A percentile compares a stretch with the other conserved stretches of the same genome.
phyloP scores from a whole-genome alignment of 2,329 filamentous ascomycete species.

The Colletotrichum agaves region DNA sequence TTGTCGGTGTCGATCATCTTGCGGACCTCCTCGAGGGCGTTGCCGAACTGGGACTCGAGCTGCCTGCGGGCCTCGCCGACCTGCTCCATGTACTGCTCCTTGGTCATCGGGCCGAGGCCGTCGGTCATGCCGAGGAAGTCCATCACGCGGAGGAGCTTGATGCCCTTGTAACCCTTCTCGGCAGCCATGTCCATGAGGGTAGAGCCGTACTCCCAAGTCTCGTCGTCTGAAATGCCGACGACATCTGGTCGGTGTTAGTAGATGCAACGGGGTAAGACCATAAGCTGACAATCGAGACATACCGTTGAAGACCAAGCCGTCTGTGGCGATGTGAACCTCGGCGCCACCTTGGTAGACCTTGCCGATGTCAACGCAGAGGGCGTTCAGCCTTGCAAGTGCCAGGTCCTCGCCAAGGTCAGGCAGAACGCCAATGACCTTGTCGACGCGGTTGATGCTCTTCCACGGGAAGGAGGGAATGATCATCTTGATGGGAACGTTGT shows the following conservation, averaged over 20 bases:
- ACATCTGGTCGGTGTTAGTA: conserved; percentile 48
- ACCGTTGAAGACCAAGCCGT: conserved; percentile 51
- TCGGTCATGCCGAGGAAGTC: conserved; percentile 45
- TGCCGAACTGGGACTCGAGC: conserved; percentile 33
- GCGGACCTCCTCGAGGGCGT: conserved; percentile 31
- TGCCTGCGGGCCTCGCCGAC: conserved; percentile 28
- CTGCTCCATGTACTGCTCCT: conserved; percentile 30
- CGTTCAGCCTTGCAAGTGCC: conserved; percentile 52
- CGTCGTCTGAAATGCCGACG: conserved; percentile 52
- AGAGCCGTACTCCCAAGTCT: conserved; percentile 53
- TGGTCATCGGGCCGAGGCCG: conserved; percentile 32
- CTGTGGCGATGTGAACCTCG: conserved; percentile 53
- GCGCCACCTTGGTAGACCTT: conserved; percentile 52
- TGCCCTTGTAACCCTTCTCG: conserved; percentile 45
- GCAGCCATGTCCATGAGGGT: conserved; percentile 48
- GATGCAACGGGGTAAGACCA: neutral
- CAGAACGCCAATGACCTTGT: conserved; percentile 48
- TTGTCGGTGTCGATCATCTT: conserved; percentile 38
- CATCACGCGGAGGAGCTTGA: conserved; percentile 51
- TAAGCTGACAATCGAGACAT: neutral
- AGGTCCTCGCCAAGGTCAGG: conserved; percentile 56
- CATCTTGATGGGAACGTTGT: conserved; percentile 35
- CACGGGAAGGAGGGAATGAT: conserved; percentile 40
- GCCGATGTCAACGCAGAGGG: conserved; percentile 51
- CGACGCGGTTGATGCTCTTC: conserved; percentile 41